These are phyloP conservation scores for Loxodes magnus DNA, from an alignment of 73 alveolate species.

Conservation along the genomic window DNA sequence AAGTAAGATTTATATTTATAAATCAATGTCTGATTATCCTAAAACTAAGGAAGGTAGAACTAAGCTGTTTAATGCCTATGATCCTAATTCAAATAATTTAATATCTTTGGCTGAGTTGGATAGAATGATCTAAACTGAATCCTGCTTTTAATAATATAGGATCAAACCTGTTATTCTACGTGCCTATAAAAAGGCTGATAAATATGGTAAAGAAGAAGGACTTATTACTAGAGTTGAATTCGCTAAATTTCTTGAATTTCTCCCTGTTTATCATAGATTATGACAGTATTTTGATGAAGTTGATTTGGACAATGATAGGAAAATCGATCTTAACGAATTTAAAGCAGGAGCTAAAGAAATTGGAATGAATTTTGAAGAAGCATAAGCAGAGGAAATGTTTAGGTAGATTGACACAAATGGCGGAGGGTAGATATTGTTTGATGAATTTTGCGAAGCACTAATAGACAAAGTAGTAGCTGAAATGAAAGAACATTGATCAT, in stretches of 20 bases:
- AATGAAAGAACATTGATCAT: too few relatives aligned
- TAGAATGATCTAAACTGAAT: background rate
- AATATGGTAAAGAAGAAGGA: background rate
- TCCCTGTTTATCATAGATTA: background rate
- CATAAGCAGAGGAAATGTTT: background rate
- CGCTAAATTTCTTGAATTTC: background rate
- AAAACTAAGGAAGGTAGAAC: background rate
- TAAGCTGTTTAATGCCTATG: background rate
- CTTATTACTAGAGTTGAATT: background rate
- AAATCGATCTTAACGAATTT: constrained; percentile 2
- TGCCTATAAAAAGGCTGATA: constrained; percentile 6
- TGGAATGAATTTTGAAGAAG: background rate
- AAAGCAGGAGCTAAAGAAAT: background rate
- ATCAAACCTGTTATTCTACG: background rate
- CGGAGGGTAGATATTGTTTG: constrained; percentile 2
- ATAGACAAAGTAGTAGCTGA: constrained; percentile 3
- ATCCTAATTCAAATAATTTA: background rate
- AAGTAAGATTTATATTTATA: too few relatives aligned
- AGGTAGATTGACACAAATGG: constrained; percentile 3
- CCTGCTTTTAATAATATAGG: background rate
- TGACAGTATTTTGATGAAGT: constrained; percentile 1
- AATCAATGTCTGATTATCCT: too few relatives aligned
- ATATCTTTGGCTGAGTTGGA: background rate
- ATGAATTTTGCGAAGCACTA: background rate
- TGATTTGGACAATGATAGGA: background rate